These are phyloP conservation scores for Geotrichum reessii DNA, from an alignment of 1,139 yeast genomes.

Conservation along the genomic window DNA sequence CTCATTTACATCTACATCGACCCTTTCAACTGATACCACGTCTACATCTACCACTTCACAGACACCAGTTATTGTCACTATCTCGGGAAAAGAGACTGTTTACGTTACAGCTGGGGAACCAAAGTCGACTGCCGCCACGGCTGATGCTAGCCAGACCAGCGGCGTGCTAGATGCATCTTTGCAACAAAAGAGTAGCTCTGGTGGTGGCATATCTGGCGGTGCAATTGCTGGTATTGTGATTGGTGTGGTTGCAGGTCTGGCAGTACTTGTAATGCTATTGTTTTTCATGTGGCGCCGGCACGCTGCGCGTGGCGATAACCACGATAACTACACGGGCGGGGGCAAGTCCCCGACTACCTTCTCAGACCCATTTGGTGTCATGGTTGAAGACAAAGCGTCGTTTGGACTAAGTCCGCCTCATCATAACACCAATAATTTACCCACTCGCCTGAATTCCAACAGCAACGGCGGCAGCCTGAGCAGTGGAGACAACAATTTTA, in stretches of 20 bases:
- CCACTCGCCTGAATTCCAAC: background rate
- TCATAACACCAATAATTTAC: background rate
- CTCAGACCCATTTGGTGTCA: constrained; percentile 9
- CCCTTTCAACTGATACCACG: constrained; percentile 6
- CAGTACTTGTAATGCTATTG: constrained; percentile 41
- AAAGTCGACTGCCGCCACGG: constrained; percentile 6
- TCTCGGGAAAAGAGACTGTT: constrained; percentile 13
- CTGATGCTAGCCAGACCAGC: constrained; percentile 7
- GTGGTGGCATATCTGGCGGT: constrained; percentile 27
- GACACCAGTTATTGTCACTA: constrained; percentile 1
- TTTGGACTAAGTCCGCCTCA: constrained; percentile 5
- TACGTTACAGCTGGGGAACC: constrained; percentile 3
- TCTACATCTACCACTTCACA: constrained; percentile 8
- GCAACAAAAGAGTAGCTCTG: background rate
- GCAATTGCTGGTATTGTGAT: constrained; percentile 34
- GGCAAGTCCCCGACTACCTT: constrained; percentile 4
- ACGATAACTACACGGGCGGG: constrained; percentile 39
- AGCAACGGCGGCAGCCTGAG: background rate
- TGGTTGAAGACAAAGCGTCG: constrained; percentile 3
- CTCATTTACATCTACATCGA: constrained; percentile 9
- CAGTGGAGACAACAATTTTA: constrained; percentile 37
- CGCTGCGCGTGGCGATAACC: constrained; percentile 28
- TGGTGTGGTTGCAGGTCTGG: constrained; percentile 35
- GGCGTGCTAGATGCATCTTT: constrained; percentile 4
- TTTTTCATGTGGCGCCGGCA: constrained; percentile 47